Evolutionary conservation across 495 filamentous ascomycete species (phyloP), one percentile per base, ranked within the genome.

Genomic region (Penicillium mononematosum): DNA sequence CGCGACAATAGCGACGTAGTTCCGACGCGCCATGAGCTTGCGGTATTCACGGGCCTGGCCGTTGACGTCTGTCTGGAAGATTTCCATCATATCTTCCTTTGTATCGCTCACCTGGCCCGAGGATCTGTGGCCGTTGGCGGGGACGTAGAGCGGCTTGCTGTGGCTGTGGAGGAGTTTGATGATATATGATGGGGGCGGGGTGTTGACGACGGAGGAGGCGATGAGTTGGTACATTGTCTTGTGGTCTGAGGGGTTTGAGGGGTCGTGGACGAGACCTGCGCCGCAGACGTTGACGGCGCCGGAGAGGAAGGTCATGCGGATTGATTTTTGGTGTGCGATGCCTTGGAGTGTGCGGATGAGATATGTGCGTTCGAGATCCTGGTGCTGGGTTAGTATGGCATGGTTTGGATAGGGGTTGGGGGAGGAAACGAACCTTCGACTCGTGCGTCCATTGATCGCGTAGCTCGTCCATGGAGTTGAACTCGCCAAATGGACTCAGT

Each of bases 211-310:
- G 31, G 90, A 85, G 4, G 90, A 91, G 14, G 91, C 83, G 68
- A 98, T 96, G 64, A 98, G 83, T 66, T 98, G 94, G 76, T 96
- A 98, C 94, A 98, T 98, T 12, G 94, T 97, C 74, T 98, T 98
- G 79, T 98, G 92, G 74, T 96, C 92, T 19, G 79, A 81, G 1
- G 92, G 93, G 69, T 93, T 89, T 20, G 86, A 77, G 0, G 95
- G 95, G 75, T 98, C 95, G 76, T 98, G 93, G 12, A 98, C 85
- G 12, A 98, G 83, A 60, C 94, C 94, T 14, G 95, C 94, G 59
- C 94, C 94, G 63, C 88, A 92, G 71, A 85, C 88, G 71, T 92
- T 92, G 71, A 97, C 93, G 62, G 91, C 88, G 62, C 94, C 94
- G 36, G 88, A 92, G 52, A 98, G 75, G 75, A 98, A 97, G 12